Evolutionary conservation across 441 rosid species (phyloP).

Genomic region (Gossypium aridum): DNA sequence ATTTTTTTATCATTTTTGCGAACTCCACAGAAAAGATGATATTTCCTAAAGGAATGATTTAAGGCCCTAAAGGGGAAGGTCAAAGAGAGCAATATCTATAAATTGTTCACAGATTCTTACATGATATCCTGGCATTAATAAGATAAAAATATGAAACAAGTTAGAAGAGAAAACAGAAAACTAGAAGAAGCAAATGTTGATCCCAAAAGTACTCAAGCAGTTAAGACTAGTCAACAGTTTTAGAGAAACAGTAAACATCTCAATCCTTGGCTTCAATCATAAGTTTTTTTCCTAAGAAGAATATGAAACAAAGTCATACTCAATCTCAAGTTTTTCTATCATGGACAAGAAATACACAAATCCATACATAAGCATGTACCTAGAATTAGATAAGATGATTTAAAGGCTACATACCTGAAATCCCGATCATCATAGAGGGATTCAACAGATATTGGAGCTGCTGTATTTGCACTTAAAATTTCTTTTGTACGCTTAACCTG

Average conservation of each 20-base stretch:
- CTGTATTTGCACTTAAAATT: slow-evolving; percentile 85
- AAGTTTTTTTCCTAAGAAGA: not conserved
- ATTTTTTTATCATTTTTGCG: not conserved
- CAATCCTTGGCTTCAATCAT: not conserved
- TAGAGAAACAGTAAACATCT: not conserved
- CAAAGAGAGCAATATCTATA: not conserved
- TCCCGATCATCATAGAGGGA: slow-evolving; percentile 83
- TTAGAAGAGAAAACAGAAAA: not conserved
- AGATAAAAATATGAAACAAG: not conserved
- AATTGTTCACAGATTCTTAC: not conserved
- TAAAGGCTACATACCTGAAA: slow-evolving; percentile 53
- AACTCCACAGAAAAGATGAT: not conserved
- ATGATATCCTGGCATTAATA: not conserved
- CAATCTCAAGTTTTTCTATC: not conserved
- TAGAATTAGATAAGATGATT: not conserved
- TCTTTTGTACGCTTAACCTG: slow-evolving; percentile 97
- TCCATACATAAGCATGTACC: not conserved
- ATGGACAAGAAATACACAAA: not conserved
- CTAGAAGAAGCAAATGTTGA: not conserved
- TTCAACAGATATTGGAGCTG: slow-evolving; percentile 87
- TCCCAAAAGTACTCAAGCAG: not conserved
- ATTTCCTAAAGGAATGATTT: not conserved
- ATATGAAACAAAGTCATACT: not conserved
- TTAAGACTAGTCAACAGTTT: not conserved
- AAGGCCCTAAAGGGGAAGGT: not conserved